Base-by-base conservation (phyloP, 306 rosid genomes). In the Acmispon strigosus region DNA sequence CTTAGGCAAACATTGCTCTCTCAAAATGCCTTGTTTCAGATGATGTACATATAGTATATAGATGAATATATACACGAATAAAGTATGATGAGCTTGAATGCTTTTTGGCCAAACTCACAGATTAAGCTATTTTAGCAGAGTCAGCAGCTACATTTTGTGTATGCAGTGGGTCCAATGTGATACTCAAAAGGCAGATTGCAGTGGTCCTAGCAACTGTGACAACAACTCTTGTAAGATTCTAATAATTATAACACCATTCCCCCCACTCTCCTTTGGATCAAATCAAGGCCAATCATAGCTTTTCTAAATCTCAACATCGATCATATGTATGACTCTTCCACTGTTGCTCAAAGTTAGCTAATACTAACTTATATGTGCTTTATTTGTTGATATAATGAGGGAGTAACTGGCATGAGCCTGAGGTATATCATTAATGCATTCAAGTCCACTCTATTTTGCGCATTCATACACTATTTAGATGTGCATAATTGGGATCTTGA, bases 141-240 rank as follows among this genome's bases (percentile, higher is more conserved):
- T 73, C 83, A 76, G 75, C 56, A 45, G 66, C 63, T 84, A 72
- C n/a, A 62, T 59, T 67, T 58, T 42, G 66, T 49, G 14, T 27
- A 55, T 58, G 32, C 18, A 10, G 82, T 81, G 85, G 96, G 89
- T 51, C 88, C 88, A 68, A 50, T 52, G 18, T 76, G 82, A 80
- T 66, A 73, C 81, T 80, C 50, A 52, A 78, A 82, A 76, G 81
- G 48, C 72, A 69, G 66, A 73, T 69, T 55, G 72, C 15, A 7
- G 61, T 66, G 87, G 84, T 78, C 84, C 80, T 73, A 24, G 50
- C 20, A 73, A 80, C 83, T 75, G 78, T 73, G 89, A 55, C 87
- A 82, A 76, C 83, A 76, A 80, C 88, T 78, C 69, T 32, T 80
- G 84, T 79, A 73, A 72, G 86, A 79, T 79, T 84, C 80, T 78